phyloP scores from a whole-genome alignment of 805 yeast species.

The Spathaspora hagerdaliae region DNA sequence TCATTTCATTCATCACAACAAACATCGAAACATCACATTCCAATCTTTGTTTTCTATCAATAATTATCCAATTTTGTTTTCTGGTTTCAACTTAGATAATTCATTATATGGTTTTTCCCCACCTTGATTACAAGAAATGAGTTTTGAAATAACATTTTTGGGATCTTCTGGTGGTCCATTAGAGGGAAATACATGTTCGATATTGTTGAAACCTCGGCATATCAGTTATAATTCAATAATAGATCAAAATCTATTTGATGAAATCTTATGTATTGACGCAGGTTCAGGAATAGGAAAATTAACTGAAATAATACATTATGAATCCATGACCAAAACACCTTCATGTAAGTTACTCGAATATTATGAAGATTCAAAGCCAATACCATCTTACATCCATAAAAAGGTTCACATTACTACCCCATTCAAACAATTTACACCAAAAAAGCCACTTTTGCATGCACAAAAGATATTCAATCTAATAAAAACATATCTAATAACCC shows the following conservation, averaged over 20 bases:
- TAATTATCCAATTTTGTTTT: no score
- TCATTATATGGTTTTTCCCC: no score
- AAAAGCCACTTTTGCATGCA: conserved; percentile 13
- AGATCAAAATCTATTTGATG: conserved; percentile 18
- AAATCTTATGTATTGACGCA: conserved; percentile 66
- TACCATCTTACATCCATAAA: conserved; percentile 17
- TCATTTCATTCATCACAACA: no score
- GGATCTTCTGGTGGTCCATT: conserved; percentile 88
- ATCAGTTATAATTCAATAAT: conserved; percentile 38
- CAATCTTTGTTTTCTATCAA: no score
- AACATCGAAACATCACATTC: no score
- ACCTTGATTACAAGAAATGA: conserved; percentile 12
- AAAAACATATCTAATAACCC: conserved; percentile 57
- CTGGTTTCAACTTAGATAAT: no score
- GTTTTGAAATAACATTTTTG: conserved; percentile 59
- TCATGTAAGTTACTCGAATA: conserved; percentile 13
- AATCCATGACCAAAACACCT: conserved; percentile 5
- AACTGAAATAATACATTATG: conserved; percentile 35
- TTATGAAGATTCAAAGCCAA: conserved; percentile 27
- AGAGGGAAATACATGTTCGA: conserved; percentile 65
- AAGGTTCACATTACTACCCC: conserved; percentile 20
- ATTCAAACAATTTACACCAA: conserved; percentile 9
- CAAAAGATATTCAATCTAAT: conserved; percentile 20
- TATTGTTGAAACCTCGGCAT: conserved; percentile 55
- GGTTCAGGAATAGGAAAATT: conserved; percentile 69